Evolutionary conservation across 257 asterid species (phyloP), one percentile per base, ranked within the genome.

Genomic region (Solanum clarkiae): DNA sequence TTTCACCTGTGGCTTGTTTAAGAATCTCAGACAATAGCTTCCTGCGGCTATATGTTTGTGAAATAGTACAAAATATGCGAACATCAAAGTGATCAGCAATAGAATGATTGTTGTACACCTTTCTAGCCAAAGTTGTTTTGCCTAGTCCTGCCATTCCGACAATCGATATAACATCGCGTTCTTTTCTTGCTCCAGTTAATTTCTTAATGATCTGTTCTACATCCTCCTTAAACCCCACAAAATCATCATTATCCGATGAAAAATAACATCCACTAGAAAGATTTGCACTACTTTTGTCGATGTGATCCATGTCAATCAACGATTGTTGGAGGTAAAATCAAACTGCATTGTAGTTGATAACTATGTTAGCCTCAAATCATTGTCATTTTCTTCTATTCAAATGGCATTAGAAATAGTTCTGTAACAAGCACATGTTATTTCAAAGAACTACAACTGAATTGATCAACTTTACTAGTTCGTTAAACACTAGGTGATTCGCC

Each of bases 61-160:
- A 68, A 47, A 84, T 29, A 53, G 26, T 26, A 68, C 55, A 53
- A 26, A 66, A 84, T 18, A 69, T 69, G 7, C 62, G 36, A 36
- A 1, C 60, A 6, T 45, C 10, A 84, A 84, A 84, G 60, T 68
- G 17, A 17, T 8, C 18, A 36, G 1, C 15, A 16, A 84, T 3
- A 49, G 5, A 3, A 5, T 24, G 80, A 68, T 24, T 6, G 62
- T 29, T 32, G 79, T 83, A 83, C 40, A 71, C 45, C 72, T 71
- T 84, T 54, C 18, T 56, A 20, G 75, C 75, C 53, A 72, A 42
- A 14, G 86, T 56, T 10, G 82, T 84, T 62, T 84, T 84, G 8
- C 86, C 86, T 51, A 70, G 80, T 22, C 83, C 62, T 3, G 71
- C 83, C 86, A 84, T 84, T 55, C 83, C 83, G 10, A 84, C 56